These are phyloP conservation scores for Coemansia sp. DNA, from an alignment of 192 early-diverging fungal genomes.

Conservation along the genomic window DNA sequence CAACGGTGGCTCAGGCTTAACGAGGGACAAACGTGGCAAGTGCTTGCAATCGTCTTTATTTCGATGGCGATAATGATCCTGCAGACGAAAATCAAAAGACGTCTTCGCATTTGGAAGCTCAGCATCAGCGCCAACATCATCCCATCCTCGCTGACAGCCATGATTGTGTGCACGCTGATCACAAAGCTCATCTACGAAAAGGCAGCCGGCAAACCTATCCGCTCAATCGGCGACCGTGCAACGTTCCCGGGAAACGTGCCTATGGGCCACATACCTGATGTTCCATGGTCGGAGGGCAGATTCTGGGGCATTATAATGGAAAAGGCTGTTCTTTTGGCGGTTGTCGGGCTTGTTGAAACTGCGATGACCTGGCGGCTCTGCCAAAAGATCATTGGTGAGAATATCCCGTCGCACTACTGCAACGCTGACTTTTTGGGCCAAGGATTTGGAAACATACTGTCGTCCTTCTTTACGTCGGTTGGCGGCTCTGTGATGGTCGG, in stretches of 20 bases:
- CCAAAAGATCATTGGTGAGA: not conserved
- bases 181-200: not conserved
- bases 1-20: not conserved
- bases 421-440: not conserved
- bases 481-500: not conserved
- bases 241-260: not conserved
- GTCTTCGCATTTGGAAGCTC: not conserved
- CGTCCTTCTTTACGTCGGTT: not conserved
- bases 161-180: not conserved
- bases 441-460: not conserved
- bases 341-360: not conserved
- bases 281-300: not conserved
- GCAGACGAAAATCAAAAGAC: not conserved
- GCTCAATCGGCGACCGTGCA: not conserved
- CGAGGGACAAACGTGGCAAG: not conserved
- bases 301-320: not conserved
- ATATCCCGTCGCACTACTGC: not conserved
- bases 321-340: not conserved
- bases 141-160: not conserved
- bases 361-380: not conserved
- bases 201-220: not conserved
- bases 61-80: conserved; percentile 1
- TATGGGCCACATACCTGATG: not conserved
- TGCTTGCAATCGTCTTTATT: not conserved
- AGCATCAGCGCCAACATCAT: conserved; percentile 4